phyloP scores from a whole-genome alignment of 2,329 filamentous ascomycete genomes.

The Hypoxylon sp. region DNA sequence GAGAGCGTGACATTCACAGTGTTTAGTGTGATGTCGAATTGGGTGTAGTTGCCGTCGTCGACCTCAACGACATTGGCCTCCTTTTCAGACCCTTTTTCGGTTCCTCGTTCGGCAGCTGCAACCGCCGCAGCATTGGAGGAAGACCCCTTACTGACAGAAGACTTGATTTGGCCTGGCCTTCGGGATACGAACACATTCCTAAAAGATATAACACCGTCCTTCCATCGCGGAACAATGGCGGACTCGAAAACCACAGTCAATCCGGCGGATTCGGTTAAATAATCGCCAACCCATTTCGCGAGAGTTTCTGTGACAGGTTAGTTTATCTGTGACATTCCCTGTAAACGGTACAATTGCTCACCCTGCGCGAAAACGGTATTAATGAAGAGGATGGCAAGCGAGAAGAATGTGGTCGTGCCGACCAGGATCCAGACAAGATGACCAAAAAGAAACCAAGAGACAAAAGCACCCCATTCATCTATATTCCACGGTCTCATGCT shows the following conservation, averaged over 20 bases:
- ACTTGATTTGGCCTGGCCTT: slow-evolving; percentile 83
- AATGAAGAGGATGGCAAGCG: slow-evolving; percentile 87
- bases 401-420: slow-evolving; percentile 97
- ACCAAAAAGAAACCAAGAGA: slow-evolving; percentile 92
- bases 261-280: slow-evolving; percentile 92
- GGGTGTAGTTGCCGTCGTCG: slow-evolving; percentile 96
- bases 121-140: slow-evolving; percentile 85
- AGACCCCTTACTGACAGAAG: slow-evolving; percentile 92
- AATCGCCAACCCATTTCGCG: slow-evolving; percentile 93
- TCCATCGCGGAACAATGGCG: slow-evolving; percentile 96
- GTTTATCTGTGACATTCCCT: slow-evolving; percentile 23
- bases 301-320: slow-evolving; percentile 76
- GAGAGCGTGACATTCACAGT: slow-evolving; percentile 97
- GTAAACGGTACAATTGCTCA: slow-evolving; percentile 55
- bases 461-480: slow-evolving; percentile 95
- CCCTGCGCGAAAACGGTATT: slow-evolving; percentile 97
- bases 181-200: slow-evolving; percentile 96
- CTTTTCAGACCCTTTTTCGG: slow-evolving; percentile 62
- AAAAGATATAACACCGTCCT: slow-evolving; percentile 94
- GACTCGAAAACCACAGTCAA: slow-evolving; percentile 97
- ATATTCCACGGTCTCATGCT: slow-evolving; percentile 94
- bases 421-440: slow-evolving; percentile 97
- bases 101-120: slow-evolving; percentile 77
- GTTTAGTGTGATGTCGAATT: slow-evolving; percentile 95
- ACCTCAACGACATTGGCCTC: slow-evolving; percentile 63